These are phyloP conservation scores for Penicillium palitans DNA, from an alignment of 2,329 filamentous ascomycete species.

Conservation along the genomic window DNA sequence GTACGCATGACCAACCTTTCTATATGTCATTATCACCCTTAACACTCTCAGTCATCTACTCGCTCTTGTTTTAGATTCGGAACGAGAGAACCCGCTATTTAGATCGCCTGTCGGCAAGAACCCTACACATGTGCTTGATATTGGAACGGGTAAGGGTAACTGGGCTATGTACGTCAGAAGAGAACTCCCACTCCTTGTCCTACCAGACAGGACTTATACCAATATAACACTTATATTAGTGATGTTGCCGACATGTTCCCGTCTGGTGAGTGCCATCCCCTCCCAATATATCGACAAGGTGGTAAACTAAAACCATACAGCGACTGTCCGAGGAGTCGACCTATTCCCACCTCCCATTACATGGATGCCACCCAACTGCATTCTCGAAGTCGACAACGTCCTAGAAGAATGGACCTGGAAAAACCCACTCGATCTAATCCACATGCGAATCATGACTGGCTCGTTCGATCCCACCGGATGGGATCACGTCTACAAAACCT, in stretches of 20 bases:
- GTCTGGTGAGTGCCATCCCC: not conserved
- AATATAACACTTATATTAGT: not conserved
- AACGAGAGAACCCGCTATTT: constrained; percentile 16
- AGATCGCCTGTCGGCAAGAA: constrained; percentile 10
- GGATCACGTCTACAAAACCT: not conserved
- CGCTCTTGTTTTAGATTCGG: constrained; percentile 14
- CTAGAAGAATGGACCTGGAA: constrained; percentile 8
- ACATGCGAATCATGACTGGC: constrained; percentile 1
- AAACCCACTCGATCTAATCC: not conserved
- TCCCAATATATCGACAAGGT: not conserved
- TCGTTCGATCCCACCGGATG: not conserved
- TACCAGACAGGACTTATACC: not conserved
- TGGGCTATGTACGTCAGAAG: constrained; percentile 7
- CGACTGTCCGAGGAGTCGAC: constrained; percentile 4
- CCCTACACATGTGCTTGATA: constrained; percentile 14
- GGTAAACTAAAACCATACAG: not conserved
- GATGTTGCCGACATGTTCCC: constrained; percentile 10
- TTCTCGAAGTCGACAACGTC: constrained; percentile 5
- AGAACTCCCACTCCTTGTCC: too few species aligned
- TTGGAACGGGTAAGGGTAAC: constrained; percentile 18
- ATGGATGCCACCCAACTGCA: constrained; percentile 8
- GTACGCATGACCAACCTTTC: constrained; percentile 1
- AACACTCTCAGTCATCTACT: constrained; percentile 14
- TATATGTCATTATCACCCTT: not conserved
- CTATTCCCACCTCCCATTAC: constrained; percentile 5